A percentile compares a stretch with the other conserved stretches of the same genome.
Evolutionary conservation across 148 eudicot genomes (phyloP).

Genomic region (Pouteria glomerata): DNA sequence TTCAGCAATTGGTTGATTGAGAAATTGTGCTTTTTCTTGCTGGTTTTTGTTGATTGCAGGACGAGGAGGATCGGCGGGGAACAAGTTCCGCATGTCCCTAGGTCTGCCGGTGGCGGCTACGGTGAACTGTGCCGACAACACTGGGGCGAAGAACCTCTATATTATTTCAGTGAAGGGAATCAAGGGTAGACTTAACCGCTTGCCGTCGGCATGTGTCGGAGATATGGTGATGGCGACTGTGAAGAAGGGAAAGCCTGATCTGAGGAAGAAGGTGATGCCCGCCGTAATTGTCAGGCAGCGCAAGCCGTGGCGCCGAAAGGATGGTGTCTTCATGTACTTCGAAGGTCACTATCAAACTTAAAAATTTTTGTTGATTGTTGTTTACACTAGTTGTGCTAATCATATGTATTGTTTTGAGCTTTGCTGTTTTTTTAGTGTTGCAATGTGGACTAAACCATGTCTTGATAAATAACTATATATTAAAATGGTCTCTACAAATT

Average conservation of each 20-base stretch:
- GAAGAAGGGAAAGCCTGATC: constrained; percentile 72
- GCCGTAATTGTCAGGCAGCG: constrained; percentile 78
- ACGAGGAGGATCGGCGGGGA: constrained; percentile 79
- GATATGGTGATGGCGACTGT: constrained; percentile 81
- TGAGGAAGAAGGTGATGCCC: constrained; percentile 82
- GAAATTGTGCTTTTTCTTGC: background rate
- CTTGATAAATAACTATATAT: background rate
- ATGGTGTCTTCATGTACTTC: constrained; percentile 75
- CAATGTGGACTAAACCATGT: background rate
- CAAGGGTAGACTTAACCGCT: constrained; percentile 63
- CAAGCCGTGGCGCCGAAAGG: constrained; percentile 91
- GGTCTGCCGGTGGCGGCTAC: constrained; percentile 82
- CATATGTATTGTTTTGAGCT: background rate
- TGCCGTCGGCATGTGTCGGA: constrained; percentile 80
- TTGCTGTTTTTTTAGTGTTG: background rate
- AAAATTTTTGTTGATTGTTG: no score
- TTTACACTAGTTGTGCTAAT: background rate
- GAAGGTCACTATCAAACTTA: constrained; percentile 36
- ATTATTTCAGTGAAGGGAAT: constrained; percentile 82
- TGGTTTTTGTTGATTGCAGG: constrained; percentile 25
- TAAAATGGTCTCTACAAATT: background rate
- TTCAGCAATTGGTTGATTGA: background rate
- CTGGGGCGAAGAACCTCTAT: constrained; percentile 68
- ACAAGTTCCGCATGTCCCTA: constrained; percentile 81
- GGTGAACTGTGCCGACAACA: constrained; percentile 75